A percentile compares a stretch with the other conserved stretches of the same genome.
These are phyloP conservation scores for Kluyveromyces wickerhamii DNA, from an alignment of 805 yeast genomes.

Conservation along the genomic window DNA sequence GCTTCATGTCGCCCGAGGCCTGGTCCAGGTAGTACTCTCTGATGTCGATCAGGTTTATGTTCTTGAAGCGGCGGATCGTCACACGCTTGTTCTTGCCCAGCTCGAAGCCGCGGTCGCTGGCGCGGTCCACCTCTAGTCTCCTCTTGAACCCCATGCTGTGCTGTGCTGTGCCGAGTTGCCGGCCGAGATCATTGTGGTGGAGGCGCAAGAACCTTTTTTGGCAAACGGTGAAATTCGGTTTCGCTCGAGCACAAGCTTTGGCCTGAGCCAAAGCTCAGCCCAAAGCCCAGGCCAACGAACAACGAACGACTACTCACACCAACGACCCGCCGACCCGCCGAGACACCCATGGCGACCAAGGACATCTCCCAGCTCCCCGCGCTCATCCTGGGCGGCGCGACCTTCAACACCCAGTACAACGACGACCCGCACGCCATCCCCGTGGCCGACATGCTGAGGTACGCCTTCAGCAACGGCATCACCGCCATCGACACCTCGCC, in stretches of 20 bases:
- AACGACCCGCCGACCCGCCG: too few species aligned
- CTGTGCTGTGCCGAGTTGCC: too few species aligned
- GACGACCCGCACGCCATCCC: slow-evolving; percentile 57
- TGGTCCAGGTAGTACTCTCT: slow-evolving; percentile 69
- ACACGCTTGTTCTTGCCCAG: slow-evolving; percentile 59
- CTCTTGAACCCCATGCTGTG: slow-evolving; percentile 1
- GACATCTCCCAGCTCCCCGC: slow-evolving; percentile 36
- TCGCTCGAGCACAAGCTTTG: too few species aligned
- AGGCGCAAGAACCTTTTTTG: too few species aligned
- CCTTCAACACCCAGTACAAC: slow-evolving; percentile 73
- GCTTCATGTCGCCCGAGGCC: slow-evolving; percentile 53
- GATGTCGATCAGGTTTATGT: slow-evolving; percentile 63
- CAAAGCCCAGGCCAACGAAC: too few species aligned
- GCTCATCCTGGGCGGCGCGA: slow-evolving; percentile 80
- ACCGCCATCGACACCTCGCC: slow-evolving; percentile 87
- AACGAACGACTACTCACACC: too few species aligned
- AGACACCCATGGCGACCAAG: not conserved
- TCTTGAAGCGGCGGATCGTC: slow-evolving; percentile 65
- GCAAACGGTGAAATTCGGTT: too few species aligned
- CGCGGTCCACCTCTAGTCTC: not conserved
- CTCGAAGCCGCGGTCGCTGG: slow-evolving; percentile 23
- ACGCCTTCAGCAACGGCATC: slow-evolving; percentile 61
- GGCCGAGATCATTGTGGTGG: too few species aligned
- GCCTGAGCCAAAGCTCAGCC: too few species aligned
- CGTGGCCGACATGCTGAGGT: slow-evolving; percentile 44